These are phyloP conservation scores for Penicillium sp. DNA, from an alignment of 2,329 filamentous ascomycete genomes.

Conservation along the genomic window DNA sequence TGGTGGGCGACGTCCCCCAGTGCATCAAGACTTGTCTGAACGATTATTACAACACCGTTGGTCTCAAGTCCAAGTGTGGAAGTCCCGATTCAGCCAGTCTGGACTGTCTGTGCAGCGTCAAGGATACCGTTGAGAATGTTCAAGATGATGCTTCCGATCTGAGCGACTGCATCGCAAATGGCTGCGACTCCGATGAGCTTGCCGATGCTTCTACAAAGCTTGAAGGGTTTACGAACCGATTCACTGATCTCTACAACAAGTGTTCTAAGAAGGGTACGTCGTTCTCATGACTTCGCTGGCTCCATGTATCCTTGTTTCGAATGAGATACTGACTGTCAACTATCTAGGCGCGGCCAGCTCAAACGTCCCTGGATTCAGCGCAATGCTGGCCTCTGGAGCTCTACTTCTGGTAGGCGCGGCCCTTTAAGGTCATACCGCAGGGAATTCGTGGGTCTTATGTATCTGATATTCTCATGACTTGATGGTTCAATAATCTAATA, in stretches of 20 bases:
- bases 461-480: no score
- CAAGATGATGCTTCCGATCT: not conserved
- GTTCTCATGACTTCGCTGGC: not conserved
- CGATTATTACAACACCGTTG: constrained; percentile 10
- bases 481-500: no score
- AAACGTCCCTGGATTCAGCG: not conserved
- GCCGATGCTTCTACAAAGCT: not conserved
- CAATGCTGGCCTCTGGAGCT: constrained; percentile 5
- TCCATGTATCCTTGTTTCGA: not conserved
- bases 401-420: not conserved
- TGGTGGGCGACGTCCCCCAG: constrained; percentile 11
- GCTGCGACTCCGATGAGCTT: not conserved
- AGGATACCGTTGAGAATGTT: not conserved
- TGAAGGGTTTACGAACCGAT: not conserved
- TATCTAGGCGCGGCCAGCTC: not conserved
- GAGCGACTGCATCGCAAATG: not conserved
- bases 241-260: not conserved
- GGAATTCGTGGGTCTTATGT: no score
- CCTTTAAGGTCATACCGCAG: not conserved
- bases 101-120: constrained; percentile 8
- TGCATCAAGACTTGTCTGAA: constrained; percentile 10
- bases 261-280: not conserved
- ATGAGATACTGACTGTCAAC: not conserved
- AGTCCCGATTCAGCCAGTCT: not conserved
- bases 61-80: constrained; percentile 11